Percentiles rank a stretch among this genome's conserved stretches.
Conservation (phyloP, 2,329 filamentous ascomycete species). For the Monosporascus sp. region DNA sequence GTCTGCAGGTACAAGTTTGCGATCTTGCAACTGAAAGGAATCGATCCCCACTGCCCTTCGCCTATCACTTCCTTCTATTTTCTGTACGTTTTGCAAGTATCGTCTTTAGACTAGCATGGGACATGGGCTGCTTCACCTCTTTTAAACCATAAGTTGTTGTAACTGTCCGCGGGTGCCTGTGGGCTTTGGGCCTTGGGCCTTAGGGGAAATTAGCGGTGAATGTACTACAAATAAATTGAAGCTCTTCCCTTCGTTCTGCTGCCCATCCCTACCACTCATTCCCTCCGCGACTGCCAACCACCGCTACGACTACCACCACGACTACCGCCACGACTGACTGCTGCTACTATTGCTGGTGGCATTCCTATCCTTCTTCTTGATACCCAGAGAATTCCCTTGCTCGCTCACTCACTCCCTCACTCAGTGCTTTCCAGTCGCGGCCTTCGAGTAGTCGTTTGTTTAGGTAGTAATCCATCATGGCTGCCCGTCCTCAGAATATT, state of each 20-base stretch:
- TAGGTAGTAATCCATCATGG: conserved; percentile 45
- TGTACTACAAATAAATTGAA: background rate
- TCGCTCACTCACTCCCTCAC: background rate
- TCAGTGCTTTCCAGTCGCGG: conserved; percentile 1
- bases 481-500: conserved; percentile 76
- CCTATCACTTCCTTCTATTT: too few relatives aligned
- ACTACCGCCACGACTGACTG: background rate
- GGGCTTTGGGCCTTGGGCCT: background rate
- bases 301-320: background rate
- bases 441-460: conserved; percentile 1
- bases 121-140: too few relatives aligned
- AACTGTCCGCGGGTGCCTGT: background rate
- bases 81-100: too few relatives aligned
- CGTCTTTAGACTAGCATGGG: too few relatives aligned
- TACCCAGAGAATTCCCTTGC: background rate
- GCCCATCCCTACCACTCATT: background rate
- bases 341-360: background rate
- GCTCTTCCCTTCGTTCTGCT: background rate
- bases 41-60: too few relatives aligned
- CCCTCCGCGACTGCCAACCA: background rate
- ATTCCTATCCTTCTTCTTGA: background rate
- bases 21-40: too few relatives aligned
- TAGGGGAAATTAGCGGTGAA: background rate
- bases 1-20: too few relatives aligned
- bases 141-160: too few relatives aligned